Evolutionary conservation across 2,329 filamentous ascomycete genomes (phyloP).

Genomic region (Teratosphaeria destructans): DNA sequence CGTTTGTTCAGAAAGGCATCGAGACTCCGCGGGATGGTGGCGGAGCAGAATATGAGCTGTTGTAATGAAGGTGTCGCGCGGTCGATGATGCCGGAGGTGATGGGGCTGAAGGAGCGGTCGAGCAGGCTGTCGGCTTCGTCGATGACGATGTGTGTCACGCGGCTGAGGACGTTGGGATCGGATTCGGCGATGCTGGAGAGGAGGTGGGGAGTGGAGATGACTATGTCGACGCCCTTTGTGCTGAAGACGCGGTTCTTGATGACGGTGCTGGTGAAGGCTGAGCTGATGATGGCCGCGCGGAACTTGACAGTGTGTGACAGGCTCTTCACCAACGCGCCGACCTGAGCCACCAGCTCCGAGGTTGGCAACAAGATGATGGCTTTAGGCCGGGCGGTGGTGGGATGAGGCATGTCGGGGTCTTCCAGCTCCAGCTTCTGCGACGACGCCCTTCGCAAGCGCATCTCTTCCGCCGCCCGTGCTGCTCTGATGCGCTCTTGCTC

Average conservation of each 20-base stretch:
- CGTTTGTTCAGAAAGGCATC: constrained; percentile 73
- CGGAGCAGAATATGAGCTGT: constrained; percentile 86
- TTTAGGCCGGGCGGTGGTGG: constrained; percentile 66
- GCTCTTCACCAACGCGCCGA: constrained; percentile 67
- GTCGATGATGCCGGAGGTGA: constrained; percentile 74
- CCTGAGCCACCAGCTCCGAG: constrained; percentile 81
- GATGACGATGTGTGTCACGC: constrained; percentile 76
- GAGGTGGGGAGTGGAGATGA: constrained; percentile 82
- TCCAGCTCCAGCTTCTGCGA: constrained; percentile 46
- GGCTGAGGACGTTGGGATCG: constrained; percentile 86
- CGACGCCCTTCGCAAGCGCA: constrained; percentile 25
- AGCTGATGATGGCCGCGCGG: constrained; percentile 71
- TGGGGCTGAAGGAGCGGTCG: constrained; percentile 81
- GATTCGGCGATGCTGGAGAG: constrained; percentile 77
- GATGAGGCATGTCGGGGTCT: constrained; percentile 56
- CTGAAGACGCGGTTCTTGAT: constrained; percentile 81
- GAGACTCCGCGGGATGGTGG: constrained; percentile 83
- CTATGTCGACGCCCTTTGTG: constrained; percentile 68
- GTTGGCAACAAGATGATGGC: constrained; percentile 85
- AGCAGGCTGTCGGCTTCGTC: constrained; percentile 96
- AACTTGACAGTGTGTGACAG: constrained; percentile 82
- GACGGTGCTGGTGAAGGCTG: constrained; percentile 61
- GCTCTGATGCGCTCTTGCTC: constrained; percentile 27
- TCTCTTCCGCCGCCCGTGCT: constrained; percentile 11
- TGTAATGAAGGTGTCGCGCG: constrained; percentile 69